phyloP scores from a whole-genome alignment of 768 basidiomycete genomes.

The Xanthoconium purpureum region DNA sequence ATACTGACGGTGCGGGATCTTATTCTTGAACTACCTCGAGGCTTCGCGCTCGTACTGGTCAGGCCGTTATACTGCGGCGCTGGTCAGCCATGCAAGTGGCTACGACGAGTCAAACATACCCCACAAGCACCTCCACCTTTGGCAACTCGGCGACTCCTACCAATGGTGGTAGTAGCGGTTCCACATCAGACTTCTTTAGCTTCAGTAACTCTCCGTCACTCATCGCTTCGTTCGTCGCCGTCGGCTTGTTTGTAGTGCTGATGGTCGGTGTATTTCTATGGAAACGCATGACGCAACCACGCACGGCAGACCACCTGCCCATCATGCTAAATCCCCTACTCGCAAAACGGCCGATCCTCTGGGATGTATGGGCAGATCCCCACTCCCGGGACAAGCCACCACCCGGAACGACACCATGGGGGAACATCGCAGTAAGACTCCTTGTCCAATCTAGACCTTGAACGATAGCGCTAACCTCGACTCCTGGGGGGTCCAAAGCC shows the following conservation, averaged over 20 bases:
- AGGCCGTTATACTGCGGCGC: not conserved
- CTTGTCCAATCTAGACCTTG: not conserved
- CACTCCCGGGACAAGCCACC: not conserved
- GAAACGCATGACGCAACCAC: conserved; percentile 34
- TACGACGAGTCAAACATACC: conserved; percentile 5
- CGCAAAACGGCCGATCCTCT: conserved; percentile 40
- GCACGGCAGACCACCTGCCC: conserved; percentile 5
- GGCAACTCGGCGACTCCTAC: not conserved
- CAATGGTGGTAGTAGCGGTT: not conserved
- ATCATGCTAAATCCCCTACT: not conserved
- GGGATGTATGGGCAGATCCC: conserved; percentile 40
- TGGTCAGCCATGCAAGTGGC: conserved; percentile 20
- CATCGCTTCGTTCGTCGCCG: conserved; percentile 58
- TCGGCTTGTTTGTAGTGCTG: conserved; percentile 50
- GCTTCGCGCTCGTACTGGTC: conserved; percentile 6
- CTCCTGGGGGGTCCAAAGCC: conserved; percentile 15
- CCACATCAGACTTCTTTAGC: conserved; percentile 22
- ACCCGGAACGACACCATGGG: conserved; percentile 33
- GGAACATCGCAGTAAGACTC: conserved; percentile 38
- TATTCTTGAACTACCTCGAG: conserved; percentile 7
- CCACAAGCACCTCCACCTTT: conserved; percentile 6
- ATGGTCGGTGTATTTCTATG: conserved; percentile 50
- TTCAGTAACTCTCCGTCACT: conserved; percentile 47
- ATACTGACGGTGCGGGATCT: not conserved
- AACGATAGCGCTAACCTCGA: not conserved